phyloP scores from a whole-genome alignment of 1,284 basidiomycete species.

The Paramarasmius palmivorus region DNA sequence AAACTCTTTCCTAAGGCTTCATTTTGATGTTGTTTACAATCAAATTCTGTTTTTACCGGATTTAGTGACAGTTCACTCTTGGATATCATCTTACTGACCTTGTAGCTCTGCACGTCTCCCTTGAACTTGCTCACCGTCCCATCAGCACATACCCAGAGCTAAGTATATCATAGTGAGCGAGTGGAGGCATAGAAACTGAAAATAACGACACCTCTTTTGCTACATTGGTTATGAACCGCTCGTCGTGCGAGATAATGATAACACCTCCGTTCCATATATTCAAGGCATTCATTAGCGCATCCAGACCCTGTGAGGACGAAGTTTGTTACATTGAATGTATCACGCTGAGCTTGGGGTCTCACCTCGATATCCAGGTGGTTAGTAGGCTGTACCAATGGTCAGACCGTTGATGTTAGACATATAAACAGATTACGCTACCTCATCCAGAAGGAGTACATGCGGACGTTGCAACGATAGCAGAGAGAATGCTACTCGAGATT shows the following conservation, averaged over 20 bases:
- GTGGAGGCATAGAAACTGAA: not conserved
- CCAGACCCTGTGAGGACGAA: conserved; percentile 78
- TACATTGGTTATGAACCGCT: conserved; percentile 86
- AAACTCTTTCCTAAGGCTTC: conserved; percentile 25
- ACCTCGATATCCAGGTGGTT: conserved; percentile 97
- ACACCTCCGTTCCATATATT: conserved; percentile 95
- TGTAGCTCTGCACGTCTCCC: conserved; percentile 92
- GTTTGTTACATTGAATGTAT: too few relatives aligned
- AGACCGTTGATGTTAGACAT: conserved; percentile 9
- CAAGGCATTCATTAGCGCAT: conserved; percentile 91
- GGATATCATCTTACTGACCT: conserved; percentile 41
- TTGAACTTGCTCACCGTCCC: conserved; percentile 82
- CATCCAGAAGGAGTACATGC: conserved; percentile 88
- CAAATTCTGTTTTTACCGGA: conserved; percentile 13
- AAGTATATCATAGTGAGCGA: conserved; percentile 10
- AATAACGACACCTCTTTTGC: conserved; percentile 62
- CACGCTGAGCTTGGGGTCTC: conserved; percentile 19
- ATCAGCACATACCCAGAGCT: conserved; percentile 92
- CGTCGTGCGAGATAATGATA: conserved; percentile 92
- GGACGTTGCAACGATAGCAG: conserved; percentile 87
- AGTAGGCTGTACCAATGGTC: conserved; percentile 65
- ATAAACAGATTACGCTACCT: conserved; percentile 49
- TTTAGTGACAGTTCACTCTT: not conserved
- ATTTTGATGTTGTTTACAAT: conserved; percentile 26
- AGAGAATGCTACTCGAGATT: conserved; percentile 95